Evolutionary conservation across 345 rosid genomes (phyloP).

Genomic region (Pistacia integerrima): DNA sequence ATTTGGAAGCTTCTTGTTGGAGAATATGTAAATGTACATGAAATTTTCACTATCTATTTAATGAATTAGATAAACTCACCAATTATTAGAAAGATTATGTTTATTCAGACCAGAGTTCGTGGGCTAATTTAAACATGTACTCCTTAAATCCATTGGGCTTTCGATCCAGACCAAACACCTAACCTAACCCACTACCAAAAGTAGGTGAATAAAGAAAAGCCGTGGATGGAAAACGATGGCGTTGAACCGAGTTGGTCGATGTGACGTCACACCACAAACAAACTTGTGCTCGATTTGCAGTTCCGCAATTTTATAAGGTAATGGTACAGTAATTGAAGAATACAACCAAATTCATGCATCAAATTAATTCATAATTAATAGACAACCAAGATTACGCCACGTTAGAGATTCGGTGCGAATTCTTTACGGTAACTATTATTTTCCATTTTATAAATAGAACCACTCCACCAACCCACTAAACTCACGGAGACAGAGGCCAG

Average conservation of each 20-base stretch:
- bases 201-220: not conserved
- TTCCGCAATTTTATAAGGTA: not conserved
- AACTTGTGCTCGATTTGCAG: not conserved
- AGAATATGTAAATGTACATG: no score
- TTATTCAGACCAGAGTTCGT: not conserved
- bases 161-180: not conserved
- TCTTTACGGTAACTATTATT: no score
- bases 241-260: not conserved
- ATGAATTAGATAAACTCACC: no score
- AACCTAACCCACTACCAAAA: not conserved
- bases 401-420: no score
- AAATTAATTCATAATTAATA: no score
- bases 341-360: no score
- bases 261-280: not conserved
- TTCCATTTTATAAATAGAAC: not conserved
- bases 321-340: no score
- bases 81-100: no score
- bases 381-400: no score
- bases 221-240: not conserved
- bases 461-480: constrained; percentile 10
- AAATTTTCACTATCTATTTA: no score
- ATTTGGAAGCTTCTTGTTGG: no score
- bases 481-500: constrained; percentile 11
- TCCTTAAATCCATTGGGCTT: not conserved
- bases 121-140: not conserved